Conservation (phyloP, 345 rosid species). For the Clarkia xantiana region DNA sequence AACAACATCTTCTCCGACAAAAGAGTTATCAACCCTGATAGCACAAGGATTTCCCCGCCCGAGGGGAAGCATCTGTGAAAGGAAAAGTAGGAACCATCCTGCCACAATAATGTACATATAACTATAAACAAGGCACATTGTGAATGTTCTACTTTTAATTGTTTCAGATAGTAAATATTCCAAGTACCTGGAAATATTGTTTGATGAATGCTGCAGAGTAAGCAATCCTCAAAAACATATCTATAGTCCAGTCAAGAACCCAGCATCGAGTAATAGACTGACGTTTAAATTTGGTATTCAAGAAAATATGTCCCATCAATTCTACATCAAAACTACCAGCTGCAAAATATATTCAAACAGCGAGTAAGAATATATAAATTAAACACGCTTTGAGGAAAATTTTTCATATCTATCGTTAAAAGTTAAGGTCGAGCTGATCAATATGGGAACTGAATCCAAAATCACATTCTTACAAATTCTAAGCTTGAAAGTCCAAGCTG, state of each 20-base stretch:
- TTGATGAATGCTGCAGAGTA: constrained; percentile 61
- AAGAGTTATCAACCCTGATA: constrained; percentile 44
- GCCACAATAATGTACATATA: constrained; percentile 8
- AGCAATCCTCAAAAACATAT: constrained; percentile 66
- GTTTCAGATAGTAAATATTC: neutral
- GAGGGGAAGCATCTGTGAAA: constrained; percentile 55
- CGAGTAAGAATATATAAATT: no score
- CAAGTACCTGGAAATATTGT: constrained; percentile 59
- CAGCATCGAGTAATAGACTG: neutral
- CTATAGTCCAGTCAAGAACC: constrained; percentile 39
- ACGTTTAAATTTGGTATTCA: neutral
- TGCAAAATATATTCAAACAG: no score
- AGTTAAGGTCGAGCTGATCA: no score
- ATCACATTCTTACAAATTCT: no score
- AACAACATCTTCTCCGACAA: constrained; percentile 32
- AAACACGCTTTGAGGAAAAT: no score
- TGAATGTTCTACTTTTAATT: no score
- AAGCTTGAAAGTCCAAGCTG: no score
- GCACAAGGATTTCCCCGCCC: constrained; percentile 46
- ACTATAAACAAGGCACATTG: neutral
- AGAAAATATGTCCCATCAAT: neutral
- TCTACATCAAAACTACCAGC: no score
- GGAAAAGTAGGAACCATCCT: constrained; percentile 54
- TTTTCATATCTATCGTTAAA: no score
- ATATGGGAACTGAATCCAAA: no score